Evolutionary conservation across 1,139 yeast genomes (phyloP).

Genomic region (Protomyces pachydermus): DNA sequence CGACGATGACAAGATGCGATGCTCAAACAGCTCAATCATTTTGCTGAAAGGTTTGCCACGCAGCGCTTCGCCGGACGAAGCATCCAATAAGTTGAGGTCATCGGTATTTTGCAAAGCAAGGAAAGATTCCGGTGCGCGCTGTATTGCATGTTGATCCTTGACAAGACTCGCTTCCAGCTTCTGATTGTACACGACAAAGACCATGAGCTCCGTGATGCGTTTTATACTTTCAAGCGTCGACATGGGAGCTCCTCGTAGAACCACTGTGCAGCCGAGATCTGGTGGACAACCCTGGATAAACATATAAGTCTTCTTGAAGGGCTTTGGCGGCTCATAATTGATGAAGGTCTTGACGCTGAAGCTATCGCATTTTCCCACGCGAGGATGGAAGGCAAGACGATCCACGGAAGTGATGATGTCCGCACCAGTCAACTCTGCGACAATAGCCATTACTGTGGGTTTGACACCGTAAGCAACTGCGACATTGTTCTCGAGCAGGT

Average conservation of each 20-base stretch:
- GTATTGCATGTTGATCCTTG: constrained; percentile 62
- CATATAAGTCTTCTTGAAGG: constrained; percentile 60
- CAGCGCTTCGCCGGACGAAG: background rate
- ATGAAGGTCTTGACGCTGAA: constrained; percentile 66
- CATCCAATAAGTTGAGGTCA: background rate
- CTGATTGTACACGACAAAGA: constrained; percentile 68
- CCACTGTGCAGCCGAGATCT: constrained; percentile 73
- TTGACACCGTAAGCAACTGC: constrained; percentile 74
- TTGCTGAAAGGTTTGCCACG: constrained; percentile 31
- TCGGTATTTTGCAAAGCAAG: constrained; percentile 39
- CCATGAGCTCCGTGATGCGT: constrained; percentile 72
- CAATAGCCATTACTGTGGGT: constrained; percentile 73
- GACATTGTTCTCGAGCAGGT: constrained; percentile 65
- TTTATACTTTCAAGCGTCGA: constrained; percentile 62
- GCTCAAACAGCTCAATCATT: constrained; percentile 30
- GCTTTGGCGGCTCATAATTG: constrained; percentile 44
- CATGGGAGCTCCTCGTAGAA: constrained; percentile 66
- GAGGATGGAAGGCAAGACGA: constrained; percentile 54
- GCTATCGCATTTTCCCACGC: constrained; percentile 64
- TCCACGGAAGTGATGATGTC: constrained; percentile 70
- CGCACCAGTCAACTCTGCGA: constrained; percentile 75
- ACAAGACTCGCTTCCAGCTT: constrained; percentile 76
- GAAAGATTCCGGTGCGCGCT: background rate
- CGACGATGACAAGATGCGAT: constrained; percentile 55
- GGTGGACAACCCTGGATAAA: constrained; percentile 72